Evolutionary conservation across 108 stramenopile genomes (phyloP), one percentile per base, ranked within the genome.

Genomic region (Nannochloropsis granulata): DNA sequence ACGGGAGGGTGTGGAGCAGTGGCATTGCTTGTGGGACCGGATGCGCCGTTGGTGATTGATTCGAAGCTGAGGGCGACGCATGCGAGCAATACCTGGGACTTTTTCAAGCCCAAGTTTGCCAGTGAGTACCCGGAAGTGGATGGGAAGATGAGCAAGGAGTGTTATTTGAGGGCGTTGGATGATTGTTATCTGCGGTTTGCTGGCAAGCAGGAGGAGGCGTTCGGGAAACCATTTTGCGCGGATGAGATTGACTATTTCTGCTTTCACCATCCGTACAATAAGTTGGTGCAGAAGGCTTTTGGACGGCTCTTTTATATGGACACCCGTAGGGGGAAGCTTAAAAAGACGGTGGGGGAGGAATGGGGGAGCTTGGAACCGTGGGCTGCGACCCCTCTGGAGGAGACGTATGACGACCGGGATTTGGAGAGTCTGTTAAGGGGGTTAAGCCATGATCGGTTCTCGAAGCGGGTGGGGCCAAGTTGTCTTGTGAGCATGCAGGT

Each of bases 251-350:
- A 97, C 85, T 96, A 94, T 91, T 93, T 93, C 85, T 93, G 95
- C 78, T 98, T 97, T 87, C 98, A 99, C 92, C 93, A 96, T 3
- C 98, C 98, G 13, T 99, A 99, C 94, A 98, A 97, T 89, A 99
- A 99, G 89, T 90, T 99, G 82, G 98, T 99, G 71, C 94, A 96
- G 88, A 97, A 99, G 91, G 92, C 92, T 44, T 95, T 91, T 87
- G 95, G 90, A 16, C 94, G 98, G 34, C 89, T 99, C 85, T 90
- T 93, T 79, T 92, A 94, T 78, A 56, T 94, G 78, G 98, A 99
- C 91, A 94, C 95, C 43, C 84, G 93, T 24, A 90, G 92, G 56
- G 56, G 56, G 5, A 71, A 71, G n/a, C n/a, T 71, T 16, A 71
- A 45, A 43, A 25, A 44, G 82, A 25, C 11, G 71, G 56, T 11